Percentiles rank a stretch among this genome's conserved stretches.
Evolutionary conservation across 345 rosid species (phyloP).

Genomic region (Citropsis articulata): DNA sequence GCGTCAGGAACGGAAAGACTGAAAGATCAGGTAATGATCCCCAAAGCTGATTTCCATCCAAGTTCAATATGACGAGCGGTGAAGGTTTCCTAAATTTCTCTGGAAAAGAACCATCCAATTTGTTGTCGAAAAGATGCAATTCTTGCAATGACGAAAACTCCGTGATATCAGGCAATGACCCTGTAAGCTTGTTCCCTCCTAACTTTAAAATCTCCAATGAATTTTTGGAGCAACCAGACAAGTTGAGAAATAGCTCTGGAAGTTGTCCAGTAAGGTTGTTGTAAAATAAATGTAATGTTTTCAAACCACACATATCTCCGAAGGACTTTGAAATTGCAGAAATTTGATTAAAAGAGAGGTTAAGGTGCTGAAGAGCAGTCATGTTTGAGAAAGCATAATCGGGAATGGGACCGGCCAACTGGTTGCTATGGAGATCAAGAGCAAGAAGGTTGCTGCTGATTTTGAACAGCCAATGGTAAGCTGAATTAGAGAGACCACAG

Average conservation of each 20-base stretch:
- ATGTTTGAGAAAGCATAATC: conserved; percentile 8
- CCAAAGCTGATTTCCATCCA: conserved; percentile 1
- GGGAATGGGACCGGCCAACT: conserved; percentile 17
- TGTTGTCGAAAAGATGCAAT: conserved; percentile 14
- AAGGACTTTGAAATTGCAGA: conserved; percentile 11
- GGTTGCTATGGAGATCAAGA: background rate
- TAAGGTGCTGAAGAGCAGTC: conserved; percentile 10
- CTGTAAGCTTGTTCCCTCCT: conserved; percentile 11
- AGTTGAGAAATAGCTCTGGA: background rate
- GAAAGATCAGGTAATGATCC: conserved; percentile 3
- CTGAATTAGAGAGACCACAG: conserved; percentile 1
- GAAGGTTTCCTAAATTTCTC: conserved; percentile 3
- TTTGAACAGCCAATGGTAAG: conserved; percentile 15
- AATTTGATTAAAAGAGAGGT: conserved; percentile 9
- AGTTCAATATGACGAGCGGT: background rate
- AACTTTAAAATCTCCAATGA: conserved; percentile 19
- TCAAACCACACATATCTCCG: conserved; percentile 15
- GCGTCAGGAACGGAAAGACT: background rate
- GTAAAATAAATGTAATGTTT: conserved; percentile 1
- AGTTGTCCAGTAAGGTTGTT: conserved; percentile 12
- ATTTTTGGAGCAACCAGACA: conserved; percentile 14
- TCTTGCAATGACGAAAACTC: background rate
- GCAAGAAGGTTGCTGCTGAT: conserved; percentile 11
- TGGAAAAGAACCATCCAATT: conserved; percentile 12
- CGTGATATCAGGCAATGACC: conserved; percentile 14